Base-by-base conservation (phyloP, 2,329 filamentous ascomycete species). In the Talaromyces sp. region DNA sequence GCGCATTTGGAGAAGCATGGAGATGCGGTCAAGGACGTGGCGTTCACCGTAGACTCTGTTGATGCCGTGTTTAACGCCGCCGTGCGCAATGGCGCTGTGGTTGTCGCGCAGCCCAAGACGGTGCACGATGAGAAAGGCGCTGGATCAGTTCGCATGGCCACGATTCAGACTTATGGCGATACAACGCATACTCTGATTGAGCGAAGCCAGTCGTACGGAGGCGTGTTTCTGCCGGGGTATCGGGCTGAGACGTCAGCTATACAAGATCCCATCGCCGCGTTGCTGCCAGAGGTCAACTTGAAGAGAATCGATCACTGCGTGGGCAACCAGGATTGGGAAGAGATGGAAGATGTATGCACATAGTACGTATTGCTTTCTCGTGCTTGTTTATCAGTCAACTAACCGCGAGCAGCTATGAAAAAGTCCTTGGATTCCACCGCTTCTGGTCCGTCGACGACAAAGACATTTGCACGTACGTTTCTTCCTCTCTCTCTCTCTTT, bases 371-470 rank as follows among this genome's bases (percentile, higher is more conserved):
- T 52, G n/a, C n/a, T 17, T n/a, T 14, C 26, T 50, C 3, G 29
- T 35, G 12, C 26, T 2, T 55, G 5, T 9, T 9, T 55, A n/a
- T 38, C 35, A n/a, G 35, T n/a, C 17, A 38, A 41, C 21, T 38
- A 17, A 29, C 27, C 12, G 31, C 17, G 21, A 19, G 1, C 43
- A 83, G 90, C 75, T 97, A 97, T 80, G 92, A 97, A 79, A 85
- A 87, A 64, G 90, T 88, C 64, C 88, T 97, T 29, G 89, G 88
- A 58, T 97, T 97, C 84, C 92, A 96, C 80, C 90, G 92, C 66
- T 97, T 97, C 87, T 97, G 93, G 93, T 91, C 88, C 58, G 92
- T 97, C 61, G 93, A 97, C 75, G 93, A 97, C 81, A 89, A 86
- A 67, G 86, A 95, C 73, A 95, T 97, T 77, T 91, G 87, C 83